Evolutionary conservation across 1,139 yeast species (phyloP).

Genomic region (Scheffersomyces illinoinensis): DNA sequence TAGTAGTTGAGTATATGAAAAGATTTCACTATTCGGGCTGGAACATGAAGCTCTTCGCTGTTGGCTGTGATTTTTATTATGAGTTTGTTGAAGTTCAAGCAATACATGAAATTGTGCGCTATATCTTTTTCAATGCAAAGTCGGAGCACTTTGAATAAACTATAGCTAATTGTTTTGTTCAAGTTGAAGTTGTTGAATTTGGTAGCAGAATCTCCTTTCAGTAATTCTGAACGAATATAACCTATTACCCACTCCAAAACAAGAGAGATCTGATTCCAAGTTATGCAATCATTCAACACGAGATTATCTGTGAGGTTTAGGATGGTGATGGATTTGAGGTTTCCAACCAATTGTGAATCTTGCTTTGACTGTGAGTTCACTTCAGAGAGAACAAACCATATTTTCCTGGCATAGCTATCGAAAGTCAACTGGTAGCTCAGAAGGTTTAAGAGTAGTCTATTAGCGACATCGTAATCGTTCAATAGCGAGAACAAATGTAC

Average conservation of each 20-base stretch:
- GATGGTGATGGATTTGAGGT: constrained; percentile 32
- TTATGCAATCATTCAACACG: constrained; percentile 23
- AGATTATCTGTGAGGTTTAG: constrained; percentile 32
- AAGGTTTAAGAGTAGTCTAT: constrained; percentile 27
- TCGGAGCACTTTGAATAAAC: constrained; percentile 24
- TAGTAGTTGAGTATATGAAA: constrained; percentile 22
- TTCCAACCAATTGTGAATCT: constrained; percentile 16
- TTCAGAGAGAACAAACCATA: constrained; percentile 31
- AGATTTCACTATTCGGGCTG: constrained; percentile 15
- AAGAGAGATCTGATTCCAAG: constrained; percentile 30
- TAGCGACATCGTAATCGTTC: constrained; percentile 38
- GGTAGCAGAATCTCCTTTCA: background rate
- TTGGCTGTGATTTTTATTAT: background rate
- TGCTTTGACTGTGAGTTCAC: constrained; percentile 1
- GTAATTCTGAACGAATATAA: constrained; percentile 10
- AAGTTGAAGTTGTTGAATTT: constrained; percentile 8
- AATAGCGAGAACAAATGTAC: constrained; percentile 37
- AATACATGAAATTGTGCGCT: constrained; percentile 18
- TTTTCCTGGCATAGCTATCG: constrained; percentile 33
- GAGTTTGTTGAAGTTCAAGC: constrained; percentile 3
- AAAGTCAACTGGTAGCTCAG: constrained; percentile 26
- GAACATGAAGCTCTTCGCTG: constrained; percentile 6
- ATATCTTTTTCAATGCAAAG: constrained; percentile 20
- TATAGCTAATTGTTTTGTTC: constrained; percentile 20
- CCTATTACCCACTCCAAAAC: constrained; percentile 34